Base-by-base conservation (phyloP, 2,329 filamentous ascomycete species). In the Apiospora phragmitis region DNA sequence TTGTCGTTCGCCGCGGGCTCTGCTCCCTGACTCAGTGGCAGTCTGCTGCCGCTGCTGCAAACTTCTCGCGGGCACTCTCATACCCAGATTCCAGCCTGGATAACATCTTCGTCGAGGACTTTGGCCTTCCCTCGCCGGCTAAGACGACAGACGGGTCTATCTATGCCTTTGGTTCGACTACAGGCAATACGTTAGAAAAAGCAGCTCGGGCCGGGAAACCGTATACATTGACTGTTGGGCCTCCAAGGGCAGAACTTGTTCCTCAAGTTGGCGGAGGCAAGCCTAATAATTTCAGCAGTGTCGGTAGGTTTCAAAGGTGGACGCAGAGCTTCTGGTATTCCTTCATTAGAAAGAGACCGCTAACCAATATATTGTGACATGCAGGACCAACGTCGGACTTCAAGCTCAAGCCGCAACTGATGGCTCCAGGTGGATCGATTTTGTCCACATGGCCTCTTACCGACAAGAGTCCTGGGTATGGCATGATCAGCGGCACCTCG, bases 401-500 rank as follows among this genome's bases (percentile, higher is more conserved):
- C 14, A 78, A 84, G 41, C 77, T 86, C 55, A 86, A 86, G 76
- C 85, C 86, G 1, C 81, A 87, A 72, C 73, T 88, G 68, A 80
- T 81, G 18, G 78, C 85, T 0, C 85, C 85, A 1, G 85, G 86
- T 67, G 85, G 85, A 41, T 77, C 81, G 38, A 88, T 89, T 72
- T 79, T 88, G 65, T 86, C 85, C 11, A 89, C 86, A 1, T 88
- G 51, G 51, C 51, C 51, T 55, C 26, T 55, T 7, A 55, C 51
- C 4, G 51, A 55, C 4, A 85, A 85, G 70, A 55, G 51, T 18
- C 51, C 51, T 18, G 85, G 75, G 5, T 88, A 88, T 72, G 83
- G 81, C 65, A 82, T 87, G n/a, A 78, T 86, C 21, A 84, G 82
- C 38, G 87, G 87, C 24, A 89, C 87, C 0, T 87, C 85, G 3